These are phyloP conservation scores for Ulvella scutata DNA, from an alignment of 139 green algal species.

Conservation along the genomic window DNA sequence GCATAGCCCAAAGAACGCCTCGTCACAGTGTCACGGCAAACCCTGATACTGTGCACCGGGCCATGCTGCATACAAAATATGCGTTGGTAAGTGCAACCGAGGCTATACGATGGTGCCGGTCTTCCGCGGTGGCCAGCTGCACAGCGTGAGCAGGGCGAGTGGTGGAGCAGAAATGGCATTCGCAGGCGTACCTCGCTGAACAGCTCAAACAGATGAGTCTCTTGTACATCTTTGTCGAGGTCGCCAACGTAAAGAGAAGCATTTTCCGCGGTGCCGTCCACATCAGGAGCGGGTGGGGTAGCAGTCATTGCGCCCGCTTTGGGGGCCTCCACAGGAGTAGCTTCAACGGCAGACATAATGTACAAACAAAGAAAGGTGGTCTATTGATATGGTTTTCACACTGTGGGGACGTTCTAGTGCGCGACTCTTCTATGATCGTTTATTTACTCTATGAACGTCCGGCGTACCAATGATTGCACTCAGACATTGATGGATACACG, in stretches of 20 bases:
- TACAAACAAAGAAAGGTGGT: too few species aligned
- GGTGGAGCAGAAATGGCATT: background rate
- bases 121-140: background rate
- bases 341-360: background rate
- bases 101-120: background rate
- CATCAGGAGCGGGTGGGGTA: background rate
- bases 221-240: constrained; percentile 75
- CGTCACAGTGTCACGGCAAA: constrained; percentile 86
- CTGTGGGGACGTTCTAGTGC: too few species aligned
- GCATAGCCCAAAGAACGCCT: constrained; percentile 84
- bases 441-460: too few species aligned
- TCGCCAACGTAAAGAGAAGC: constrained; percentile 86
- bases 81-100: background rate
- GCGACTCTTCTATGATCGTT: too few species aligned
- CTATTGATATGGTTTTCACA: too few species aligned
- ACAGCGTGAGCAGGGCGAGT: background rate
- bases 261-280: constrained; percentile 15
- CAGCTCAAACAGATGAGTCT: constrained; percentile 77
- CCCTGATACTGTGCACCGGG: constrained; percentile 75
- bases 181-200: constrained; percentile 60
- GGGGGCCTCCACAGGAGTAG: background rate
- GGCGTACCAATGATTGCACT: too few species aligned
- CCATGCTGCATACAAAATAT: constrained; percentile 48
- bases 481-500: too few species aligned
- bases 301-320: background rate